Evolutionary conservation across 2,329 filamentous ascomycete species (phyloP).

Genomic region (Fusarium protoensiforme): DNA sequence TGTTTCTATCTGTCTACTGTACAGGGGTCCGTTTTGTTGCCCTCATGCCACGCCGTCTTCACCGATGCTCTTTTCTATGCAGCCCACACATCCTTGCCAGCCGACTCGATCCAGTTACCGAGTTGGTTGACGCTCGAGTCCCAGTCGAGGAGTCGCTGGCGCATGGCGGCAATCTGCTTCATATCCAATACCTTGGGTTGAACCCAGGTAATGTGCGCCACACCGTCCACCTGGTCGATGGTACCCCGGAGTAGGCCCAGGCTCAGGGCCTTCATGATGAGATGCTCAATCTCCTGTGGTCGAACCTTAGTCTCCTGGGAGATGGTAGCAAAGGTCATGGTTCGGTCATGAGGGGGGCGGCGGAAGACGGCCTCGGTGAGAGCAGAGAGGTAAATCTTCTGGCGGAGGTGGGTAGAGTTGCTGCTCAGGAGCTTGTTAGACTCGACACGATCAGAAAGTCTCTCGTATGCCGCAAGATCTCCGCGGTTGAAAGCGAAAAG

Average conservation of each 20-base stretch:
- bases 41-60: conserved; percentile 8
- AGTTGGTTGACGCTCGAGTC: conserved; percentile 95
- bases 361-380: conserved; percentile 97
- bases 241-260: conserved; percentile 89
- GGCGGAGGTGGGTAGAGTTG: conserved; percentile 86
- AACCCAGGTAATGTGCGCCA: conserved; percentile 97
- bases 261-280: conserved; percentile 99
- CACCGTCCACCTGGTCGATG: conserved; percentile 95
- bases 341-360: conserved; percentile 92
- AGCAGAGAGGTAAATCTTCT: conserved; percentile 98
- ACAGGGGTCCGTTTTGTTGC: conserved; percentile 37
- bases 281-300: conserved; percentile 92
- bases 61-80: conserved; percentile 61
- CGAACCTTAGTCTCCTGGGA: conserved; percentile 92
- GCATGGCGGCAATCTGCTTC: conserved; percentile 94
- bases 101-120: conserved; percentile 95
- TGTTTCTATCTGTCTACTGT: conserved; percentile 44
- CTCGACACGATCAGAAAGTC: conserved; percentile 81
- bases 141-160: conserved; percentile 89
- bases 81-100: conserved; percentile 96
- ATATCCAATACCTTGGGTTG: conserved; percentile 98
- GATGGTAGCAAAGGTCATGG: conserved; percentile 92
- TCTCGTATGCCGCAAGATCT: conserved; percentile 88
- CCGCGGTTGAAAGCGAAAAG: conserved; percentile 98
- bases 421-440: conserved; percentile 83